Evolutionary conservation across 2,329 filamentous ascomycete species (phyloP).

Genomic region (Fusarium sp.): DNA sequence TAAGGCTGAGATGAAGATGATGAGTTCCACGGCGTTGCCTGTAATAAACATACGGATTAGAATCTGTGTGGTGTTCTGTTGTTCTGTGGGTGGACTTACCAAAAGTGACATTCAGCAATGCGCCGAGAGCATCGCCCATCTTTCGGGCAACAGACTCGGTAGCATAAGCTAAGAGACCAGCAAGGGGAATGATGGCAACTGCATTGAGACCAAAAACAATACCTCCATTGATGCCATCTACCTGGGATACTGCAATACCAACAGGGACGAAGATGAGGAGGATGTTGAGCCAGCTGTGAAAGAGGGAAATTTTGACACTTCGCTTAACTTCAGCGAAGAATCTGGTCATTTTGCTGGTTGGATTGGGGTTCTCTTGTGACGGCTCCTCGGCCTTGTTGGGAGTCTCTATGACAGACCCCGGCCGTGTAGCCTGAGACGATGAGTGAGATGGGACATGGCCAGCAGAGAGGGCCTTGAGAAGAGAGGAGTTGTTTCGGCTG

Average conservation of each 20-base stretch:
- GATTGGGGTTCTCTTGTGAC: conserved; percentile 38
- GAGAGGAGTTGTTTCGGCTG: conserved; percentile 28
- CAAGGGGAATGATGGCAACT: conserved; percentile 78
- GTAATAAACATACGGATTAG: not conserved
- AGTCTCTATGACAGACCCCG: conserved; percentile 64
- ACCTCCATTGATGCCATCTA: conserved; percentile 63
- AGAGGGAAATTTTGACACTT: conserved; percentile 64
- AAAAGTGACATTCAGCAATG: conserved; percentile 79
- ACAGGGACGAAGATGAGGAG: conserved; percentile 81
- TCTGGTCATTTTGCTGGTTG: conserved; percentile 48
- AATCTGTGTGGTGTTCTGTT: not conserved
- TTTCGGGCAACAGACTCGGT: conserved; percentile 79
- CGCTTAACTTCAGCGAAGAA: conserved; percentile 61
- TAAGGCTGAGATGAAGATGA: conserved; percentile 65
- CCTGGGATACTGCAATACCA: conserved; percentile 72
- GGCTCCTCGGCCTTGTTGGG: conserved; percentile 26
- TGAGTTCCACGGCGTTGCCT: conserved; percentile 75
- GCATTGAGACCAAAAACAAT: conserved; percentile 79
- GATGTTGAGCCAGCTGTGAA: conserved; percentile 81
- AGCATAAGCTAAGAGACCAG: conserved; percentile 75
- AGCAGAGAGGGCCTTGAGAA: conserved; percentile 40
- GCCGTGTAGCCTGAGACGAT: conserved; percentile 61
- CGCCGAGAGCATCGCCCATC: conserved; percentile 77
- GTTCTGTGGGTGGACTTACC: conserved; percentile 55
- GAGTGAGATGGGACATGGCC: conserved; percentile 48